Evolutionary conservation across 352 stramenopile species (phyloP), one percentile per base, ranked within the genome.

Genomic region (Globisporangium abappressorium): DNA sequence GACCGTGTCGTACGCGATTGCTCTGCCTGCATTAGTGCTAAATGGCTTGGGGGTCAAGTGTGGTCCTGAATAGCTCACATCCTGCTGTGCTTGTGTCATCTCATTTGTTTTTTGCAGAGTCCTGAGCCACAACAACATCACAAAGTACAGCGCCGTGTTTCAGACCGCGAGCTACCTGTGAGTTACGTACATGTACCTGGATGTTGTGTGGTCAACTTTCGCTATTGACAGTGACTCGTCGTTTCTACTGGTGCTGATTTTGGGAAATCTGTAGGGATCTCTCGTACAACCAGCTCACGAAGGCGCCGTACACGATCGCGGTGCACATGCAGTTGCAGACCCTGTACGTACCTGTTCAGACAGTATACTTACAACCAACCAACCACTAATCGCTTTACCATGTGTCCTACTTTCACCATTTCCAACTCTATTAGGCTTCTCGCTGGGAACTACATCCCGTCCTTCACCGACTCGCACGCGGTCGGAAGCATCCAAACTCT

Each of bases 81-180:
- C 43, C 22, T 49, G 43, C 43, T 49, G 43, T 49, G 18, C 6
- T 9, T 51, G 43, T 24, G 15, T n/a, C 28, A 15, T 0, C 3
- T n/a, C 15, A 8, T n/a, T 9, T 49, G 4, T n/a, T n/a, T 51
- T 22, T 51, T 51, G 43, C 26, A 58, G 53, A 24, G 30, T 62
- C 36, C 36, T 64, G 24, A 56, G 20, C 30, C 36, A n/a, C 36
- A 64, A 64, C 58, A 64, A 64, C 18, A 64, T 64, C 58, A 33
- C 58, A 15, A 64, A 22, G 14, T 64, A 38, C 36, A 64, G 12
- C 15, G 58, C 20, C 12, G 58, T 64, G 58, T 64, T 64, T 24
- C 11, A 43, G n/a, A 64, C 36, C 26, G 36, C 38, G 36, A 64
- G 36, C 14, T 15, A 64, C 26, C 36, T 64, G 58, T 55, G 41